Base-by-base conservation (phyloP, 1,284 basidiomycete genomes). In the Mycosarcoma maydis region DNA sequence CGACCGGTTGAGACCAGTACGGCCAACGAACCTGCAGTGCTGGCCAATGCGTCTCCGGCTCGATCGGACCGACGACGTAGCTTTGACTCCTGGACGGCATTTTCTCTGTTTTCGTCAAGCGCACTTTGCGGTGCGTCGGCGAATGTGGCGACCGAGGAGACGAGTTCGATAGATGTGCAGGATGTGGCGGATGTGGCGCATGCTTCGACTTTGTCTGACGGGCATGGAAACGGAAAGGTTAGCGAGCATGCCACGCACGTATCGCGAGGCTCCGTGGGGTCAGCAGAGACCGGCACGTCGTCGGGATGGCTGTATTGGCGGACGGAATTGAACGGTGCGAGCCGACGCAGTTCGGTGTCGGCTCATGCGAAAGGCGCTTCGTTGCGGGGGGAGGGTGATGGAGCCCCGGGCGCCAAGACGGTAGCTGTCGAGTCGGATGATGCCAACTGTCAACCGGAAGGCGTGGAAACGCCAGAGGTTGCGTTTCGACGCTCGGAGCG, bases 71-170 rank as follows among this genome's bases (percentile, higher is more conserved):
- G 53, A 20, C 42, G 59, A 3, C 36, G 47, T 6, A 62, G 59
- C 43, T 46, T 62, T 22, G 59, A 62, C 22, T 62, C 59, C 4
- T 62, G 59, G 59, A 56, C 53, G 1, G 47, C 59, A 3, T 55
- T 62, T 17, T 62, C 59, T 20, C 42, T 62, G 17, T 62, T 62
- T 19, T 57, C 55, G 4, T 44, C 55, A 17, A 43, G 27, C 10
- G 39, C 46, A 16, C 20, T 22, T n/a, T 34, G 23, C 5, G 39
- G 26, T 39, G 39, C 24, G 3, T n/a, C n/a, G n/a, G n/a, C n/a
- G n/a, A n/a, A n/a, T n/a, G n/a, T n/a, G n/a, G n/a, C n/a, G n/a
- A n/a, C n/a, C n/a, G n/a, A n/a, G n/a, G n/a, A n/a, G n/a, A n/a
- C n/a, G n/a, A n/a, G n/a, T n/a, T n/a, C n/a, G n/a, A n/a, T n/a